Base-by-base conservation (phyloP, 768 basidiomycete species). In the Xanthoconium purpureum region DNA sequence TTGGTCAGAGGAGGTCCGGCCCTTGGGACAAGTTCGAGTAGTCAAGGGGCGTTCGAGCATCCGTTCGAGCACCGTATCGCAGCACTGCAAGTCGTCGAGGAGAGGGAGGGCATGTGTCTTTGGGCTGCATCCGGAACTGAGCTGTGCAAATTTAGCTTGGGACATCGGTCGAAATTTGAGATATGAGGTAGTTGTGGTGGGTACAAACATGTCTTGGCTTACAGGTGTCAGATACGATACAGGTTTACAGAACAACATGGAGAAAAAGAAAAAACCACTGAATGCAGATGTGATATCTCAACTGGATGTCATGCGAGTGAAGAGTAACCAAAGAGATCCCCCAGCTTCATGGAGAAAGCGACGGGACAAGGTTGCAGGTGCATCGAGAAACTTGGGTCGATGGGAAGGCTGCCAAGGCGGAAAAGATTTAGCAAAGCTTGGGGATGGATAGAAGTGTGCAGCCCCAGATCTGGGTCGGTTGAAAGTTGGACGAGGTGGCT, bases 91-190 rank as follows among this genome's bases (percentile, higher is more conserved):
- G 73, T 85, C 17, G 72, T 78, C 20, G 65, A 75, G 36, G 79
- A 80, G 54, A 63, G 36, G 18, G 66, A 65, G 14, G 78, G 75
- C 4, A 54, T 74, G 40, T 74, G 71, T 45, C 72, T 88, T n/a
- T 87, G 84, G 83, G 79, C 77, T 29, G 78, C 77, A 14, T 76
- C 73, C 36, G 78, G 77, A 11, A 66, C 71, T 3, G 68, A 76
- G 17, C 57, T 87, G 47, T 77, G 75, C 63, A 77, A 76, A 54
- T 84, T 78, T 59, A 72, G 73, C 52, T 67, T 86, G 44, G 83
- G 82, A n/a, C 75, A 76, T 59, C 66, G 66, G 53, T 55, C 52
- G n/a, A 47, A 30, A 18, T 42, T 49, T 28, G 51, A 38, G 13
- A 30, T 43, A 30, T 35, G 45, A 49, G 28, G 37, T 36, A 28